Base-by-base conservation (phyloP, 179 eudicot species). In the Amaranthus tricolor region DNA sequence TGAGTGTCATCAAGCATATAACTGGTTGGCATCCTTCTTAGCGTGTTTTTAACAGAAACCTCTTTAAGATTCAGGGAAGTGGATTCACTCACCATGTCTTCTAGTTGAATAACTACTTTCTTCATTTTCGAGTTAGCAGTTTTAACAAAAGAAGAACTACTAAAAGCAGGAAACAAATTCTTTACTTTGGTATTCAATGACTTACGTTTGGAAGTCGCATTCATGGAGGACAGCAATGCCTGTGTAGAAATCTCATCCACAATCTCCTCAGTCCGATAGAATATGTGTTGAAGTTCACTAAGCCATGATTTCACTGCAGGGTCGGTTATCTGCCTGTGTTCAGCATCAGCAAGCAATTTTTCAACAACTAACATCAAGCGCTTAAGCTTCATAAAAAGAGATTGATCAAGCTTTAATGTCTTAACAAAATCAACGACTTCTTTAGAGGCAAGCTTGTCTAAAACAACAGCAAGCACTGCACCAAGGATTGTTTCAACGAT, bases 281-380 rank as follows among this genome's bases (percentile, higher is more conserved):
- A 61, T 40, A 45, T 53, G 17, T 76, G 62, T 24, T 70, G 9
- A 10, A 70, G 54, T 7, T 70, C 52, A 7, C 12, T 19, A 45
- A 76, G 74, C 79, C 79, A 76, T 19, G 15, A 5, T 43, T 17
- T 53, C 40, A 70, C 67, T 0, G n/a, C 52, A 8, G 6, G 13
- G 8, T 70, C 24, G 17, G 60, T 31, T 9, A 50, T 0, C 43
- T 76, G 74, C 60, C 58, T 68, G 51, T 68, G 50, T 17, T 76
- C 78, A 21, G 78, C 74, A 31, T 76, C 73, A 60, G 50, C 56
- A 52, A 76, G 58, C 74, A 68, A 19, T 31, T 7, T n/a, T 9
- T 16, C 59, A 2, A 51, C 14, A 0, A 53, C 74, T 21, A 7
- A 17, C 69, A 76, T 69, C 54, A 52, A 24, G 45, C 5, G 45